These are phyloP conservation scores for Cladosporium sp. DNA, from an alignment of 2,329 filamentous ascomycete species.

Conservation along the genomic window DNA sequence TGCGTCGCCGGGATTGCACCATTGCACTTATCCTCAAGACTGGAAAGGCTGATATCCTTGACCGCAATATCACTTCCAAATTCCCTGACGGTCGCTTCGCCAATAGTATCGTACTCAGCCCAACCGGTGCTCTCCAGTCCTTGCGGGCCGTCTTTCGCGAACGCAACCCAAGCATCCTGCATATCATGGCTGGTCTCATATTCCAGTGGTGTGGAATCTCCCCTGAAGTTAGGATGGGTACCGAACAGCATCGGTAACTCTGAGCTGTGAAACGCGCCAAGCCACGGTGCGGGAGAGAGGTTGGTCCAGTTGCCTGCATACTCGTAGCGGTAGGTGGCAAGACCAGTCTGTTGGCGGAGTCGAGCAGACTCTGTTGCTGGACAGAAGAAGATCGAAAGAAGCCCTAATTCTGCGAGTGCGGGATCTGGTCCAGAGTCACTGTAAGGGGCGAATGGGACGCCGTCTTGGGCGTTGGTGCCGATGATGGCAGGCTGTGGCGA, in stretches of 20 bases:
- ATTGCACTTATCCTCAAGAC: conserved; percentile 23
- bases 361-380: conserved; percentile 18
- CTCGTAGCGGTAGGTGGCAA: conserved; percentile 26
- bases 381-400: conserved; percentile 26
- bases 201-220: conserved; percentile 18
- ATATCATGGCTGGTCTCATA: conserved; percentile 21
- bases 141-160: conserved; percentile 18
- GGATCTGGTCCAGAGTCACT: conserved; percentile 14
- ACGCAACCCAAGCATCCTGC: conserved; percentile 22
- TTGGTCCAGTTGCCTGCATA: conserved; percentile 31
- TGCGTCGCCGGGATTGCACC: conserved; percentile 1
- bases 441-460: conserved; percentile 12
- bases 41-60: conserved; percentile 23
- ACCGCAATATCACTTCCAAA: conserved; percentile 27
- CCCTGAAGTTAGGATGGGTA: conserved; percentile 18
- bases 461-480: conserved; percentile 28
- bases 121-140: conserved; percentile 24
- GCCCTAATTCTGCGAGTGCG: conserved; percentile 11
- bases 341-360: conserved; percentile 10
- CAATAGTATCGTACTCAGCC: conserved; percentile 20
- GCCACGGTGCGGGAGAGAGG: conserved; percentile 16
- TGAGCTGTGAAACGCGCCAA: conserved; percentile 32
- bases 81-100: conserved; percentile 20
- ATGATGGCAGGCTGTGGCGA: conserved; percentile 19
- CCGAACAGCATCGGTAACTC: conserved; percentile 29